A percentile compares a stretch with the other conserved stretches of the same genome.
phyloP scores from a whole-genome alignment of 2,329 filamentous ascomycete genomes.

The Cytospora chrysosperma region DNA sequence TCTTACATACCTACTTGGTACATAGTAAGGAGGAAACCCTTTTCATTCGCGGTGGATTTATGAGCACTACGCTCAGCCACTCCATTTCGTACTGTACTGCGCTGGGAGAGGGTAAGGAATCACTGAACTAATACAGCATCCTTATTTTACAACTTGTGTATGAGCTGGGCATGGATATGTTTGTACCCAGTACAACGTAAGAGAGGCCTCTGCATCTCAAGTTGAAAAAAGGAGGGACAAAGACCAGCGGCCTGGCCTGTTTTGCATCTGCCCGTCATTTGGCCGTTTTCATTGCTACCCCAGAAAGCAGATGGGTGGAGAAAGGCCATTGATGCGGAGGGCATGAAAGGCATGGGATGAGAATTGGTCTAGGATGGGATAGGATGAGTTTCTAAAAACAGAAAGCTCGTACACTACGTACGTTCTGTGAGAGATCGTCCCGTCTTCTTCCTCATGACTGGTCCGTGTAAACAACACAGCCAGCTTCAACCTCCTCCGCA shows the following conservation, averaged over 20 bases:
- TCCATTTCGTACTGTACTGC: neutral
- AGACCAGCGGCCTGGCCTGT: neutral
- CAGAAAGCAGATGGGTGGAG: neutral
- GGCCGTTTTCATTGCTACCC: neutral
- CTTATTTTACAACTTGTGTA: no score
- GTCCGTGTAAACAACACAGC: conserved; percentile 5
- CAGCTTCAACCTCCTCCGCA: neutral
- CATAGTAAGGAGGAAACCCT: no score
- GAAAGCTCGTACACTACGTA: neutral
- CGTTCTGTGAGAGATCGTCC: conserved; percentile 1
- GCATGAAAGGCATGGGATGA: neutral
- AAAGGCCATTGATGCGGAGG: conserved; percentile 1
- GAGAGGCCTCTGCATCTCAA: neutral
- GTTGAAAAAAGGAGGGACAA: neutral
- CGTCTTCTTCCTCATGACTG: conserved; percentile 1
- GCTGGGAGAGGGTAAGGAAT: neutral
- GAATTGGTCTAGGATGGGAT: no score
- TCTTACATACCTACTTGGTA: no score
- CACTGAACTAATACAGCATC: no score
- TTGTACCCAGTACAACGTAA: no score
- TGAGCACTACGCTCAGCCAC: neutral
- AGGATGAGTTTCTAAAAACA: conserved; percentile 12
- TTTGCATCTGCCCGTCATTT: neutral
- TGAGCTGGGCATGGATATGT: no score
- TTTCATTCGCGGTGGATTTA: no score